Base-by-base conservation (phyloP, 2,329 filamentous ascomycete species). In the Lachnellula suecica region DNA sequence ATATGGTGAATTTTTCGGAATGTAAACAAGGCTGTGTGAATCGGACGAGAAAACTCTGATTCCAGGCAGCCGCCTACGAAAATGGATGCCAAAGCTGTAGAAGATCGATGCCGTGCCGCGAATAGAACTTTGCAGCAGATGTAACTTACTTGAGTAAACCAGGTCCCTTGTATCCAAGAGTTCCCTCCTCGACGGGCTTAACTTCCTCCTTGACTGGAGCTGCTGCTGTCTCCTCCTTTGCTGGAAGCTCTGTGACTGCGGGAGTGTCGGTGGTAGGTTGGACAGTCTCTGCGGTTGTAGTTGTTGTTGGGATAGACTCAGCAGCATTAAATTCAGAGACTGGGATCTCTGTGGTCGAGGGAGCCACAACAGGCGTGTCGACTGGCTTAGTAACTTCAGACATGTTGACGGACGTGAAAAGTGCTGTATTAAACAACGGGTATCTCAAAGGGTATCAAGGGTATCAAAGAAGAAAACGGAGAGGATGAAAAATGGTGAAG, bases 161-260 rank as follows among this genome's bases (percentile, higher is more conserved):
- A 44, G 89, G 87, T 53, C 83, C 88, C 84, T 97, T 96, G 87
- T 96, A 90, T 72, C 89, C 88, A 49, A 97, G 83, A 63, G 84
- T 78, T 58, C 92, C 93, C 74, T 95, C 91, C 55, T 71, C 68
- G 37, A 66, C 60, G 42, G 68, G 87, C 74, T 85, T 64, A 17
- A 58, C 56, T 43, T 62, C 59, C 47, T 62, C 85, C 48, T 76
- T 72, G 68, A 82, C 81, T n/a, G n/a, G n/a, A 58, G 78, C 72
- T 64, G 68, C 61, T 59, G 68, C 59, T 56, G 91, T 91, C 72
- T 93, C 91, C 51, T 70, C 64, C 20, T 59, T 61, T 22, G 65
- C 57, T 45, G 69, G 60, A 62, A 72, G 69, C 53, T 69, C 68
- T 31, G 64, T 57, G 31, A 65, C 71, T 54, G 72, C 60, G 54